Conservation (phyloP, 345 rosid genomes). For the Eucalyptus cloeziana region DNA sequence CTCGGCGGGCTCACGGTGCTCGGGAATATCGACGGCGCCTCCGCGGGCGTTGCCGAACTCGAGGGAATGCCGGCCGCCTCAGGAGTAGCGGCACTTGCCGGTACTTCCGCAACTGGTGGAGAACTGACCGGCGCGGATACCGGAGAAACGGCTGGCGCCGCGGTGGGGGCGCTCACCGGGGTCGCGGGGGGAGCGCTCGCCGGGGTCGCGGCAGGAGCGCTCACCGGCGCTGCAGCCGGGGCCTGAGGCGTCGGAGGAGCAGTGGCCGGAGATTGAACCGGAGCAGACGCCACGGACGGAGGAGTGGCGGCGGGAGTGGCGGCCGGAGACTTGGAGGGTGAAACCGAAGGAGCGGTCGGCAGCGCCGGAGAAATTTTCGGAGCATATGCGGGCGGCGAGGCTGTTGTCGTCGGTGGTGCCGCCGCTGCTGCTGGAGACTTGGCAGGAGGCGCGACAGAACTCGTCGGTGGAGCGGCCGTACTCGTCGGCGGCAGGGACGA, state of each 20-base stretch:
- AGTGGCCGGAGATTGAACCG: neutral
- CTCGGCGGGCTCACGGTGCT: neutral
- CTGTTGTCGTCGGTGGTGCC: neutral
- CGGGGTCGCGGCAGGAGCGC: neutral
- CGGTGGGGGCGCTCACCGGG: neutral
- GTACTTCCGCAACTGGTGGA: conserved; percentile 1
- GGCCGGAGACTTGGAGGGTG: neutral
- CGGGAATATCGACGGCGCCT: conserved; percentile 13
- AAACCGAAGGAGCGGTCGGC: neutral
- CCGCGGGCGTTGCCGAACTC: conserved; percentile 15
- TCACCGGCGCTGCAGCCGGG: neutral
- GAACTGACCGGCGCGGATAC: conserved; percentile 1
- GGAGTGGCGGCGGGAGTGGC: neutral
- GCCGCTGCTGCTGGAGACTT: neutral
- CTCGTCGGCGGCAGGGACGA: neutral
- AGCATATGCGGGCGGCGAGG: neutral
- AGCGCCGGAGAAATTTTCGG: neutral
- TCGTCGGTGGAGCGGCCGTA: neutral
- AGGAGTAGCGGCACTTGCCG: neutral
- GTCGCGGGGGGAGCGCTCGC: neutral
- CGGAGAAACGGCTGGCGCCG: conserved; percentile 3
- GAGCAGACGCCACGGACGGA: neutral
- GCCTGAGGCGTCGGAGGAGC: neutral
- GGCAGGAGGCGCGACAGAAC: neutral
- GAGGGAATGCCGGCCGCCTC: conserved; percentile 9